Evolutionary conservation across 192 early-diverging fungal species (phyloP), one percentile per base, ranked within the genome.

Genomic region (Obelidium mucronatum): DNA sequence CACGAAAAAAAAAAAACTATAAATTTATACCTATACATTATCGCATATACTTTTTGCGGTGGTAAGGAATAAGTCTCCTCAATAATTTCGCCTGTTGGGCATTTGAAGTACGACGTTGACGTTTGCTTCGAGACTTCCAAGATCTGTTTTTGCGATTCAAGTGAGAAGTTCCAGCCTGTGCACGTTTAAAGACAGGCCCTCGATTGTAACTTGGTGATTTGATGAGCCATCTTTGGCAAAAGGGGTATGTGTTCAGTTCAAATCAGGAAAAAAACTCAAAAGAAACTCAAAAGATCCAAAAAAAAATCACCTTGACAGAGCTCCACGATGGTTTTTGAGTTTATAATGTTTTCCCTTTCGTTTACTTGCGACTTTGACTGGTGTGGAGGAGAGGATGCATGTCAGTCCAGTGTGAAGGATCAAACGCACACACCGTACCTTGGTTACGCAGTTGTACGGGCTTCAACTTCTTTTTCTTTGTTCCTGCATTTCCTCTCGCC

Each of bases 271-370:
- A 65, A 6, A 37, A 19, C 28, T 33, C 59, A 37, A 42, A 5
- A 13, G 31, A 22, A 8, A 51, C 11, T 51, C 22, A 1, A 1
- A 26, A 58, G 60, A 30, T 62, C 13, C 17, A 30, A 30, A 1
- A 1, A 28, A 28, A n/a, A 13, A 72, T 2, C 44, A 87, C 85
- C 85, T 82, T 5, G 83, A 61, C 42, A 82, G 71, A 26, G 86
- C 86, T 28, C 83, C 82, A 34, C 80, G 74, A 59, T 85, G 80
- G 58, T 78, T 87, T 77, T 87, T 87, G 30, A 87, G 60, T 61
- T 87, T 87, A 59, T 87, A 85, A 55, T 81, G 78, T 61, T 85
- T 85, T 1, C 76, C 79, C 74, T 81, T 81, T 1, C 85, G 71
- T 66, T 81, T 84, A 26, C 81, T 83, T 28, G 82, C 82, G 17